These are phyloP conservation scores for Trypethelium eluteriae DNA, from an alignment of 495 filamentous ascomycete species.

Conservation along the genomic window DNA sequence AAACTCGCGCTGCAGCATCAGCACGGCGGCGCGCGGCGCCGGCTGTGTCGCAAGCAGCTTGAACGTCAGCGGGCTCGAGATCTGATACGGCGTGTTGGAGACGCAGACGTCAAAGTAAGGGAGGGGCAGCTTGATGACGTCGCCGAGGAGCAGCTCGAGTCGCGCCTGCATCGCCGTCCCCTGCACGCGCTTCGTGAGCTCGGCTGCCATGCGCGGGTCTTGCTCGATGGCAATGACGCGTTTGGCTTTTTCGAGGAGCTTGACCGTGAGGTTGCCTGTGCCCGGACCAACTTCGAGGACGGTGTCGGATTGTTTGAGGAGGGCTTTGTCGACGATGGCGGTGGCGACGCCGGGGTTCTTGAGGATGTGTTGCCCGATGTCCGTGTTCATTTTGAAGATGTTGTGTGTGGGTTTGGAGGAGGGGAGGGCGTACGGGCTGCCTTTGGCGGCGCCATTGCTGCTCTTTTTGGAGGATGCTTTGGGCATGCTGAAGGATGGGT, in stretches of 20 bases:
- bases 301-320: conserved; percentile 77
- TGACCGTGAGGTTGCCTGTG: conserved; percentile 80
- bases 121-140: conserved; percentile 85
- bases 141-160: conserved; percentile 78
- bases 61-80: conserved; percentile 84
- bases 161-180: conserved; percentile 71
- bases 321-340: conserved; percentile 79
- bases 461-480: conserved; percentile 21
- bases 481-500: conserved; percentile 18
- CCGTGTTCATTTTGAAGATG: conserved; percentile 81
- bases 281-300: conserved; percentile 72
- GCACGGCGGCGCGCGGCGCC: conserved; percentile 66
- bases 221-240: conserved; percentile 85
- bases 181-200: conserved; percentile 90
- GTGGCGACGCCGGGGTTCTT: conserved; percentile 92
- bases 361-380: conserved; percentile 85
- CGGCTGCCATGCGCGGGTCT: conserved; percentile 93
- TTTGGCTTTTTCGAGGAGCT: conserved; percentile 79
- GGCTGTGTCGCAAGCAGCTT: conserved; percentile 77
- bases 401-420: conserved; percentile 57
- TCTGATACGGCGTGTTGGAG: conserved; percentile 92
- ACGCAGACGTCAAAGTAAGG: conserved; percentile 89
- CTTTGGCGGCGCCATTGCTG: conserved; percentile 23
- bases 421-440: conserved; percentile 48
- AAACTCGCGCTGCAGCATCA: conserved; percentile 86